Evolutionary conservation across 345 rosid genomes (phyloP).

Genomic region (Acer campestre): DNA sequence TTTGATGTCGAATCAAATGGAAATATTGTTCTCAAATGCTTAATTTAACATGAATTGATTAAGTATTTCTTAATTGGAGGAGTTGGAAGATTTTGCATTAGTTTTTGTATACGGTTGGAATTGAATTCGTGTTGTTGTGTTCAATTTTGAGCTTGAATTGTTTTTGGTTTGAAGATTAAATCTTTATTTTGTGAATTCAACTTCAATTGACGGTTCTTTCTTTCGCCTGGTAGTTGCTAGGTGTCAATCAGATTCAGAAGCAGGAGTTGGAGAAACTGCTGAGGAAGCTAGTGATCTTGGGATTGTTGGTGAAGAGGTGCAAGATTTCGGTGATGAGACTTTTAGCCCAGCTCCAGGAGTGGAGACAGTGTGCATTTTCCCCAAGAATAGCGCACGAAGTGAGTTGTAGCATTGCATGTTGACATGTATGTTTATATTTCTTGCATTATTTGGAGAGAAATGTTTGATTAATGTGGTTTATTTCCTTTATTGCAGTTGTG

Average conservation of each 20-base stretch:
- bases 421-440: neutral
- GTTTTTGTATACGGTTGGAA: neutral
- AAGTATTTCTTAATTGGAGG: neutral
- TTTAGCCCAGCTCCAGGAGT: slow-evolving; percentile 71
- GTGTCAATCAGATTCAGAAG: slow-evolving; percentile 66
- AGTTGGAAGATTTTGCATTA: neutral
- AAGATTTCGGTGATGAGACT: slow-evolving; percentile 48
- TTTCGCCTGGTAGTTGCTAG: slow-evolving; percentile 53
- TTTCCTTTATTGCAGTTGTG: slow-evolving; percentile 51
- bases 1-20: neutral
- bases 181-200: neutral
- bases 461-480: slow-evolving; percentile 10
- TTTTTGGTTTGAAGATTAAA: neutral
- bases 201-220: slow-evolving; percentile 9
- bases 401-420: slow-evolving; percentile 2
- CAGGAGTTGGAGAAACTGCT: slow-evolving; percentile 40
- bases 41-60: neutral
- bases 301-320: slow-evolving; percentile 63
- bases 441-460: neutral
- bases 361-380: slow-evolving; percentile 70
- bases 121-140: neutral
- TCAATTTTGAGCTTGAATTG: neutral
- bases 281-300: slow-evolving; percentile 72
- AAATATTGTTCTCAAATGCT: neutral
- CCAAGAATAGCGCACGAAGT: slow-evolving; percentile 75